These are phyloP conservation scores for Claviceps sp. DNA, from an alignment of 2,329 filamentous ascomycete species.

Conservation along the genomic window DNA sequence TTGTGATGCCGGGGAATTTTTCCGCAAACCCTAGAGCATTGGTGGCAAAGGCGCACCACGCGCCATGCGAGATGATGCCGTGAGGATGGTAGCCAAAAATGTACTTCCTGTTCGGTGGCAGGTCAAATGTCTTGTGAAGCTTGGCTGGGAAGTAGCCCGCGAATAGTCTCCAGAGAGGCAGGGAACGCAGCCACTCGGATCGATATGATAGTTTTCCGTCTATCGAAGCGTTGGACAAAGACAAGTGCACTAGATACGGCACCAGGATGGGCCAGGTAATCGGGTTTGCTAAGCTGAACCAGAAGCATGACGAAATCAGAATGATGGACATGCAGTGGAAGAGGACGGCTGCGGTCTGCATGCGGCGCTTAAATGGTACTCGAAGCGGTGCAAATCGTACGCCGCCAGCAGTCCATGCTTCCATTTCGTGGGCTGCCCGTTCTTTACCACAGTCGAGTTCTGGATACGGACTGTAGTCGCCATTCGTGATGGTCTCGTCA, in stretches of 20 bases:
- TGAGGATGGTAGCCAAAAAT: slow-evolving; percentile 97
- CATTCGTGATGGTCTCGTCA: background rate
- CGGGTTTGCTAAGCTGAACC: slow-evolving; percentile 81
- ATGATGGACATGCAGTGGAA: slow-evolving; percentile 60
- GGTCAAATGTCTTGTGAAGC: slow-evolving; percentile 69
- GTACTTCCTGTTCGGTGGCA: slow-evolving; percentile 77
- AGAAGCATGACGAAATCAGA: slow-evolving; percentile 66
- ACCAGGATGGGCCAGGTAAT: slow-evolving; percentile 72
- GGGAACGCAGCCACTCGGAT: slow-evolving; percentile 58
- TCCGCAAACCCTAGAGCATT: slow-evolving; percentile 77
- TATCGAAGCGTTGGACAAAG: slow-evolving; percentile 64
- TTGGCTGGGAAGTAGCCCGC: slow-evolving; percentile 84
- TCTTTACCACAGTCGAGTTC: slow-evolving; percentile 12
- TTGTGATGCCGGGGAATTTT: slow-evolving; percentile 89
- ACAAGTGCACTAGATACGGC: slow-evolving; percentile 70
- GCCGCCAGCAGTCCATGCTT: slow-evolving; percentile 28
- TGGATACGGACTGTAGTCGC: slow-evolving; percentile 15
- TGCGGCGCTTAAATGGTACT: slow-evolving; percentile 54
- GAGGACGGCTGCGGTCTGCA: slow-evolving; percentile 68
- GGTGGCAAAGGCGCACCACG: slow-evolving; percentile 81
- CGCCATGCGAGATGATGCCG: slow-evolving; percentile 94
- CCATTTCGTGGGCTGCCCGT: slow-evolving; percentile 12
- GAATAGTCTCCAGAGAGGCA: slow-evolving; percentile 75
- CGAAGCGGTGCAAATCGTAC: slow-evolving; percentile 78
- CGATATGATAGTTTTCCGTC: slow-evolving; percentile 65